Percentiles rank a stretch among this genome's conserved stretches.
These are phyloP conservation scores for Nakazawaea pomicola DNA, from an alignment of 805 yeast genomes.

Conservation along the genomic window DNA sequence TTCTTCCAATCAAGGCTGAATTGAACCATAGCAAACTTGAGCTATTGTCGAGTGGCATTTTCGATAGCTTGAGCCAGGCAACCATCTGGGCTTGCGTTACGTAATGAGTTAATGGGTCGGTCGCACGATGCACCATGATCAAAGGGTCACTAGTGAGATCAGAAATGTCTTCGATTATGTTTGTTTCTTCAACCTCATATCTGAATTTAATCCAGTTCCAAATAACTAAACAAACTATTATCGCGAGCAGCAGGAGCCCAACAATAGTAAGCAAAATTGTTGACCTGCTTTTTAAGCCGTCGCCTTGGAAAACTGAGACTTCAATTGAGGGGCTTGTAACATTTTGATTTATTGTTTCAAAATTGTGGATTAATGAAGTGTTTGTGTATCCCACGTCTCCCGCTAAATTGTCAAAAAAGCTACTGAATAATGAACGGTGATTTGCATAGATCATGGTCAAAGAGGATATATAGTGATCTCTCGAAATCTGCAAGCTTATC, in stretches of 20 bases:
- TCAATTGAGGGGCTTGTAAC: neutral
- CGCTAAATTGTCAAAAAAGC: neutral
- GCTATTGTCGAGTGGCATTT: neutral
- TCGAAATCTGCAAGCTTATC: neutral
- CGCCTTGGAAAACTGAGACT: neutral
- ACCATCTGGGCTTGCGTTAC: neutral
- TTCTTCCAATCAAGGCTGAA: neutral
- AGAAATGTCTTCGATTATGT: neutral
- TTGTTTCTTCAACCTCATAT: neutral
- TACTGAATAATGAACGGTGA: neutral
- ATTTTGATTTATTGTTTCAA: neutral
- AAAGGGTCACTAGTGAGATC: neutral
- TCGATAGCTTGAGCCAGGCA: neutral
- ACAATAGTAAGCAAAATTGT: neutral
- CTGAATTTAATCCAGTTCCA: conserved; percentile 7
- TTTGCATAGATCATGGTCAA: neutral
- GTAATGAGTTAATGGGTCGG: neutral
- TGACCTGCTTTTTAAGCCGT: neutral
- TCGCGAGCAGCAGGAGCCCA: neutral
- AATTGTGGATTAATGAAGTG: neutral
- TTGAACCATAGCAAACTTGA: neutral
- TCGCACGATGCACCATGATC: neutral
- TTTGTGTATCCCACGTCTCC: too few relatives aligned
- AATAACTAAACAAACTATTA: neutral
- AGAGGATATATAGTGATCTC: neutral